Evolutionary conservation across 2,329 filamentous ascomycete genomes (phyloP).

Genomic region (Cladobotryum mycophilum): DNA sequence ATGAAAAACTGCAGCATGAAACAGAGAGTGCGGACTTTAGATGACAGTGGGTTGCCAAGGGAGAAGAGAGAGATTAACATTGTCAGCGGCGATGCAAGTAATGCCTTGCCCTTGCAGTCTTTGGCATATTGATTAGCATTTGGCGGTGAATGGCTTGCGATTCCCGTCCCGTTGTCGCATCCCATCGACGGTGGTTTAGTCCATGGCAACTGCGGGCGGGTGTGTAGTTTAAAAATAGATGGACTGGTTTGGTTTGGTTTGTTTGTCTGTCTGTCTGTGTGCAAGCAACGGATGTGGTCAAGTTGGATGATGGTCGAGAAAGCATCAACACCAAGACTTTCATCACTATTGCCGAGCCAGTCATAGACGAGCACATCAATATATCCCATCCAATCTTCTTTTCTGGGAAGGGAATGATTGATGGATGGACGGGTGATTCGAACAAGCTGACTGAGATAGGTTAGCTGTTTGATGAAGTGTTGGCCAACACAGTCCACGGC

Average conservation of each 20-base stretch:
- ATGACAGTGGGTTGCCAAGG: no score
- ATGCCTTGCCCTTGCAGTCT: no score
- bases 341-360: neutral
- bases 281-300: no score
- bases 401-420: slow-evolving; percentile 2
- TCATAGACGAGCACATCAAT: neutral
- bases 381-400: slow-evolving; percentile 4
- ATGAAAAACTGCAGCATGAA: no score
- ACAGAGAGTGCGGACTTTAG: no score
- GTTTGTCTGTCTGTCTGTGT: no score
- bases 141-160: neutral
- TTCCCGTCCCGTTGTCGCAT: neutral
- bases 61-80: no score
- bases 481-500: slow-evolving; percentile 9
- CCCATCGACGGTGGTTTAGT: no score
- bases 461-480: slow-evolving; percentile 7
- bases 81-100: no score
- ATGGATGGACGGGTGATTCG: neutral
- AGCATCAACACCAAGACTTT: slow-evolving; percentile 8
- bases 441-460: neutral
- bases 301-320: neutral
- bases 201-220: no score
- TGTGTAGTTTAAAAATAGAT: slow-evolving; percentile 3
- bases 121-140: no score
- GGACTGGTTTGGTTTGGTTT: no score